Conservation (phyloP, 768 basidiomycete species). For the Psilocybe cyanescens region DNA sequence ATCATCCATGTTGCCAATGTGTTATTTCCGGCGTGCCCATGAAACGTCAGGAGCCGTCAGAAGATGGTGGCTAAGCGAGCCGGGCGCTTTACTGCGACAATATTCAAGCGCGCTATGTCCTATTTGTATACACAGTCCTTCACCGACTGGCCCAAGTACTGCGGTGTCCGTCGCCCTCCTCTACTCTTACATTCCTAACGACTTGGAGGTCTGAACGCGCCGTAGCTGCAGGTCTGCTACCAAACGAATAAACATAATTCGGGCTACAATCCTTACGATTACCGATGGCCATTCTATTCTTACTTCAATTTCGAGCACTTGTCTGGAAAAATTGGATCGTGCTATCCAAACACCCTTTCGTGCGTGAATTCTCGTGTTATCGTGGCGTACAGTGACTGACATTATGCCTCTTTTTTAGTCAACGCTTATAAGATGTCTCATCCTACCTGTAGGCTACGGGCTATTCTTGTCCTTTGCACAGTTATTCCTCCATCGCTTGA, state of each 20-base stretch:
- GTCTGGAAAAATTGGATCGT: slow-evolving; percentile 80
- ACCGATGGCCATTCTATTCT: slow-evolving; percentile 47
- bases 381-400: not conserved
- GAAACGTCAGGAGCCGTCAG: not conserved
- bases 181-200: too few species aligned
- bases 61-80: too few species aligned
- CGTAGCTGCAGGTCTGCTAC: not conserved
- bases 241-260: not conserved
- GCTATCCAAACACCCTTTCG: slow-evolving; percentile 65
- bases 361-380: slow-evolving; percentile 24
- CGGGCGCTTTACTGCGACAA: not conserved
- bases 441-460: slow-evolving; percentile 69
- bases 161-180: not conserved
- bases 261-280: not conserved
- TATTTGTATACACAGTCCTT: not conserved
- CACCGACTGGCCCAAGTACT: not conserved
- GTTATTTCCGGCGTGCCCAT: not conserved
- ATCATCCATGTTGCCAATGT: not conserved
- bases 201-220: not conserved
- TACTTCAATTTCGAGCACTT: slow-evolving; percentile 62
- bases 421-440: slow-evolving; percentile 62
- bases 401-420: slow-evolving; percentile 36
- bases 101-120: too few species aligned
- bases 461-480: slow-evolving; percentile 70
- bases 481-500: slow-evolving; percentile 58